Evolutionary conservation across 345 rosid species (phyloP), one percentile per base, ranked within the genome.

Genomic region (Jatropha curcas): DNA sequence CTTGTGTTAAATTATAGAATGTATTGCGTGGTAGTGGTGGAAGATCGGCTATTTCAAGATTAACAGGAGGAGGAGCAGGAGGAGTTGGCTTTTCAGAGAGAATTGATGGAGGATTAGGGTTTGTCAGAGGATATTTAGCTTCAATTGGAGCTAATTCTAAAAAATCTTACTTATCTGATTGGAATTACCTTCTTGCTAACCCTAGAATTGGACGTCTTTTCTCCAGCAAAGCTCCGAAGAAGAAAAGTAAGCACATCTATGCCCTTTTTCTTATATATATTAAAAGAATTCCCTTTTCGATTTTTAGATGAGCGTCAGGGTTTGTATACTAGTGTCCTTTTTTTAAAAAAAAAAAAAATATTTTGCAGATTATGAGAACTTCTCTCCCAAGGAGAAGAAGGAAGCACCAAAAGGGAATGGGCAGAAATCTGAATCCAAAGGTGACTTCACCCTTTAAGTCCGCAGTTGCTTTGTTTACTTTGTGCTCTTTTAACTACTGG

Each of bases 351-450:
- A n/a, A n/a, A n/a, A n/a, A n/a, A n/a, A n/a, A n/a, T n/a, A 35
- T 35, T 77, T 65, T 78, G 79, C 85, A 93, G 99, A 95, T 83
- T 91, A 87, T 81, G 98, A 91, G 83, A 92, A 88, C 56, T 95
- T 86, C 74, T 87, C 79, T 64, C 98, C 96, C 0, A 91, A 95
- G 84, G 98, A 82, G 50, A 86, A 85, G 82, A 92, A 95, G 86
- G 93, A 89, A 84, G 75, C 70, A 43, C 94, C 98, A 0, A 89
- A 92, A 83, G 88, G 82, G 75, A 76, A 86, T 63, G 94, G 83
- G 46, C 93, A 89, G 75, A 89, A 95, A 77, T 88, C 98, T 1
- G 93, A 89, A 6, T 86, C 93, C 52, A 93, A 90, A 90, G 96
- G 98, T 89, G 64, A 67, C 6, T 53, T 30, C 9, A 4, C 35